These are phyloP conservation scores for Amanita phalloides DNA, from an alignment of 768 basidiomycete genomes.

Conservation along the genomic window DNA sequence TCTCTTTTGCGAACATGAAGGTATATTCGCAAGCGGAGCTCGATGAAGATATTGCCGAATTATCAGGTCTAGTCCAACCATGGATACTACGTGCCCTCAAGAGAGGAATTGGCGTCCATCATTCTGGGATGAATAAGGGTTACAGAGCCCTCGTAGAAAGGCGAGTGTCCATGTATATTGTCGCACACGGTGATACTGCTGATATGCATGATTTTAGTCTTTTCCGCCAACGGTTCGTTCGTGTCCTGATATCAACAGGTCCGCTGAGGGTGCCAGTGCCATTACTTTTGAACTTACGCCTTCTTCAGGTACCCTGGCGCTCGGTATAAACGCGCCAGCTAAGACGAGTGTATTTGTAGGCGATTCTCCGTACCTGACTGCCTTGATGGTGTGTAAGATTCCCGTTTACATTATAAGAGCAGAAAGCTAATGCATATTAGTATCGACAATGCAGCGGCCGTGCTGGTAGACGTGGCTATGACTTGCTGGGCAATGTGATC, in stretches of 20 bases:
- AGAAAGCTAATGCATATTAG: slow-evolving; percentile 17
- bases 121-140: slow-evolving; percentile 54
- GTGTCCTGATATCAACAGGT: slow-evolving; percentile 62
- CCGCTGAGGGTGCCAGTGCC: not conserved
- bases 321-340: slow-evolving; percentile 69
- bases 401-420: not conserved
- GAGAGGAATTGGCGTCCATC: slow-evolving; percentile 61
- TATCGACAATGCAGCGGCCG: slow-evolving; percentile 69
- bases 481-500: slow-evolving; percentile 59
- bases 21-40: slow-evolving; percentile 38
- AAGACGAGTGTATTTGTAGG: slow-evolving; percentile 56
- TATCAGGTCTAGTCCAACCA: slow-evolving; percentile 25
- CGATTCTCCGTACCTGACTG: slow-evolving; percentile 50
- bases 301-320: slow-evolving; percentile 46
- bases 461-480: slow-evolving; percentile 63
- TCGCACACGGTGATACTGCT: not conserved
- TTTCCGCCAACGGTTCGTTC: slow-evolving; percentile 52
- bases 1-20: slow-evolving; percentile 43
- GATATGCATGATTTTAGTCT: slow-evolving; percentile 21
- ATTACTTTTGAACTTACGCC: too few relatives aligned
- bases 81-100: slow-evolving; percentile 35
- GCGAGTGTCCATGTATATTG: slow-evolving; percentile 43
- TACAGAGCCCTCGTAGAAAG: slow-evolving; percentile 16
- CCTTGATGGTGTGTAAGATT: slow-evolving; percentile 36
- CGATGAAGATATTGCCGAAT: slow-evolving; percentile 30